Conservation (phyloP, 106 monocot species). For the Xerophyta viscosa region DNA sequence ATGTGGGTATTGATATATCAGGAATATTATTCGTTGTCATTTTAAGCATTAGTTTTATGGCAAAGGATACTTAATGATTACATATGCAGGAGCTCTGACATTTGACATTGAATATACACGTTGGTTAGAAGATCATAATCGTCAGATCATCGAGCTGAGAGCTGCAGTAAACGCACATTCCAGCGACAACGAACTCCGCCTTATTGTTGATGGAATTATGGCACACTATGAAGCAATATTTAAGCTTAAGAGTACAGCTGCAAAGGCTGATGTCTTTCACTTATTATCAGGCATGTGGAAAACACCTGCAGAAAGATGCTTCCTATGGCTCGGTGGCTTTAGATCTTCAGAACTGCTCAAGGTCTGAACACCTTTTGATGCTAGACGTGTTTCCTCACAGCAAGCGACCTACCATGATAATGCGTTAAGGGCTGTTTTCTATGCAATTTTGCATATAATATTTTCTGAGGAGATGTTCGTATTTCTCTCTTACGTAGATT, state of each 20-base stretch:
- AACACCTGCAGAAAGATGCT: slow-evolving; percentile 52
- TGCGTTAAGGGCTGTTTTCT: no score
- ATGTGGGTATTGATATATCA: no score
- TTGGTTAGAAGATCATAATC: slow-evolving; percentile 53
- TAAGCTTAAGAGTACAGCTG: slow-evolving; percentile 33
- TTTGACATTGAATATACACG: slow-evolving; percentile 49
- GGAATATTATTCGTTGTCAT: no score
- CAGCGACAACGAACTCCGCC: slow-evolving; percentile 35
- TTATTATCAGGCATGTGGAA: slow-evolving; percentile 57
- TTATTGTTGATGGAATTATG: slow-evolving; percentile 41
- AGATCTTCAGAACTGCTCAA: slow-evolving; percentile 44
- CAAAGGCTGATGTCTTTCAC: slow-evolving; percentile 49
- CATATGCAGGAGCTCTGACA: slow-evolving; percentile 32
- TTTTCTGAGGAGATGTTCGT: no score
- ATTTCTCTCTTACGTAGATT: no score
- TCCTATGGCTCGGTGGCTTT: slow-evolving; percentile 49
- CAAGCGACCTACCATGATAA: no score
- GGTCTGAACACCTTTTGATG: slow-evolving; percentile 22
- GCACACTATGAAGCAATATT: slow-evolving; percentile 45
- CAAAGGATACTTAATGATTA: neutral
- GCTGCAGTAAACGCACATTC: slow-evolving; percentile 48
- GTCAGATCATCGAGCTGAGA: slow-evolving; percentile 46
- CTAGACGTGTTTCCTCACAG: no score
- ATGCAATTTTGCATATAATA: no score
- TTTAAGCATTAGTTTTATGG: neutral